These are phyloP conservation scores for Didymosphaeria variabile DNA, from an alignment of 2,329 filamentous ascomycete species.

Conservation along the genomic window DNA sequence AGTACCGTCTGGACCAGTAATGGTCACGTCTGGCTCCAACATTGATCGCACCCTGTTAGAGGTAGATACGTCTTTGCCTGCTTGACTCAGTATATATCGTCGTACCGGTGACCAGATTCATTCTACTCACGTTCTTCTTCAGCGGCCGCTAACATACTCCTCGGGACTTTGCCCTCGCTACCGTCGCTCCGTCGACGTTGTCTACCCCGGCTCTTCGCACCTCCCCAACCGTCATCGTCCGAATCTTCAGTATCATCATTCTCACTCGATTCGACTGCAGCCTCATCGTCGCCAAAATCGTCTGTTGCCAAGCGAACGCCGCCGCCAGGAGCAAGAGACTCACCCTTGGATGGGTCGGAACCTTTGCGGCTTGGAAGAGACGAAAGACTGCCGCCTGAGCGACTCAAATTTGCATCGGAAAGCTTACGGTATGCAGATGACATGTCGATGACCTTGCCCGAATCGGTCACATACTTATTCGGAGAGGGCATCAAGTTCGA, in stretches of 20 bases:
- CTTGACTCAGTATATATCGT: slow-evolving; percentile 22
- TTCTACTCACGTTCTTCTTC: slow-evolving; percentile 76
- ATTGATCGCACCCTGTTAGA: slow-evolving; percentile 70
- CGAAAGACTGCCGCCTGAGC: slow-evolving; percentile 70
- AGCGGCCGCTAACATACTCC: slow-evolving; percentile 75
- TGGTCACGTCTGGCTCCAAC: slow-evolving; percentile 72
- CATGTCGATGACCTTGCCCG: slow-evolving; percentile 71
- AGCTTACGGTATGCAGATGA: slow-evolving; percentile 74
- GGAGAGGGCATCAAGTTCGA: slow-evolving; percentile 51
- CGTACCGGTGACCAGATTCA: not conserved
- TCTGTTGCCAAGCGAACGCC: slow-evolving; percentile 65
- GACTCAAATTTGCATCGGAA: slow-evolving; percentile 74
- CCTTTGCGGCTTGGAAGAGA: slow-evolving; percentile 67
- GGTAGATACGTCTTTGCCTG: slow-evolving; percentile 60
- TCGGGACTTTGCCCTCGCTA: slow-evolving; percentile 53
- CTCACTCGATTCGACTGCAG: slow-evolving; percentile 73
- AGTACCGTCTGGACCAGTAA: slow-evolving; percentile 70
- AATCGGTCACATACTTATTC: slow-evolving; percentile 64
- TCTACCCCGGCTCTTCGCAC: slow-evolving; percentile 51
- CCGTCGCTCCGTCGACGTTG: slow-evolving; percentile 47
- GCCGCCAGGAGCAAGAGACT: slow-evolving; percentile 56
- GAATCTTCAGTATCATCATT: slow-evolving; percentile 66
- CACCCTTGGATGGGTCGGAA: slow-evolving; percentile 49
- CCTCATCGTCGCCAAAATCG: slow-evolving; percentile 69
- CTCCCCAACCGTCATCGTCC: slow-evolving; percentile 69